These are phyloP conservation scores for Ampelomyces quisqualis DNA, from an alignment of 2,329 filamentous ascomycete species.

Conservation along the genomic window DNA sequence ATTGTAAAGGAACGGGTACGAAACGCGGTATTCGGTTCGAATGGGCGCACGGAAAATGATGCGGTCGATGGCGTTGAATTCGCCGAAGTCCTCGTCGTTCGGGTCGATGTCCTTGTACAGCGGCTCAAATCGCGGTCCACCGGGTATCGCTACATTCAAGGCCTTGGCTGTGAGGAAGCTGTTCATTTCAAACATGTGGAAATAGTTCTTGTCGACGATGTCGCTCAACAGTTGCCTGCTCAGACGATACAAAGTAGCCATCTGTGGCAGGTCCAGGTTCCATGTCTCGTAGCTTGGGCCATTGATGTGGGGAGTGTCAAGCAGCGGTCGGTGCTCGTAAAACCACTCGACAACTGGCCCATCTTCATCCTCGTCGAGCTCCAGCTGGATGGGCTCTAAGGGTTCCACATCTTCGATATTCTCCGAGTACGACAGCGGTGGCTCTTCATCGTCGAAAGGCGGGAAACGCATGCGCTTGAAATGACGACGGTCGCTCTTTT, in stretches of 20 bases:
- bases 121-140: slow-evolving; percentile 93
- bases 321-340: slow-evolving; percentile 87
- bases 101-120: slow-evolving; percentile 98
- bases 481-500: slow-evolving; percentile 91
- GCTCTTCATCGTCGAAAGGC: slow-evolving; percentile 97
- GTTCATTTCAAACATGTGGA: slow-evolving; percentile 93
- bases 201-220: slow-evolving; percentile 94
- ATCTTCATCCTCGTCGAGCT: slow-evolving; percentile 92
- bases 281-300: slow-evolving; percentile 95
- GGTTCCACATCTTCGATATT: slow-evolving; percentile 99
- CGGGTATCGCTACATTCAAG: slow-evolving; percentile 94
- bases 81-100: slow-evolving; percentile 98
- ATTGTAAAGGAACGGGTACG: slow-evolving; percentile 94
- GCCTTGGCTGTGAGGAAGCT: slow-evolving; percentile 96
- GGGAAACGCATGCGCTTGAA: slow-evolving; percentile 99
- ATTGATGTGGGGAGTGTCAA: slow-evolving; percentile 92
- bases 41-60: slow-evolving; percentile 98
- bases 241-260: slow-evolving; percentile 91
- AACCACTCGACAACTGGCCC: slow-evolving; percentile 93
- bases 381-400: slow-evolving; percentile 96
- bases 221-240: slow-evolving; percentile 90
- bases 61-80: slow-evolving; percentile 98
- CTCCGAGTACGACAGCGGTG: slow-evolving; percentile 94
- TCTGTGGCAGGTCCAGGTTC: slow-evolving; percentile 91
- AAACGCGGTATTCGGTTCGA: slow-evolving; percentile 91